A percentile compares a stretch with the other conserved stretches of the same genome.
phyloP scores from a whole-genome alignment of 164 flowering plant species.

The Protea cynaroides region DNA sequence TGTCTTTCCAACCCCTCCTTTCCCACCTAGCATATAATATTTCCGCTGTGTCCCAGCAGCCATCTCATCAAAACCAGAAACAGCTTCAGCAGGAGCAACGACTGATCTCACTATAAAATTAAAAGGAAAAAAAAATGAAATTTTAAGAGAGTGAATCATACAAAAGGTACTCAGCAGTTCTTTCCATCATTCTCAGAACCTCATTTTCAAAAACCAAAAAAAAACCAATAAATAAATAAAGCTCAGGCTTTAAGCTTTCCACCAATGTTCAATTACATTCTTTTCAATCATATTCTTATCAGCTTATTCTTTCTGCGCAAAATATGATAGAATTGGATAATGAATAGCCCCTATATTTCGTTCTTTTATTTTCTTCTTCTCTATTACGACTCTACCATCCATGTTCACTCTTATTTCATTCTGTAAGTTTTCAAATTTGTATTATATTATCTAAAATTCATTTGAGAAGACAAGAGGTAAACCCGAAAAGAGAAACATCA shows the following conservation, averaged over 20 bases:
- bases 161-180: neutral
- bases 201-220: neutral
- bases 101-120: slow-evolving; percentile 66
- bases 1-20: slow-evolving; percentile 97
- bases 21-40: slow-evolving; percentile 91
- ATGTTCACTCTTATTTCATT: neutral
- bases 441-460: neutral
- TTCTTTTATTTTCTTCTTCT: neutral
- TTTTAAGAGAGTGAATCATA: no score
- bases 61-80: slow-evolving; percentile 78
- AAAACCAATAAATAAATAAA: no score
- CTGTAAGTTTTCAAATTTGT: neutral
- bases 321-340: neutral
- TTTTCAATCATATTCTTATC: neutral
- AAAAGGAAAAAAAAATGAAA: neutral
- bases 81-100: slow-evolving; percentile 61
- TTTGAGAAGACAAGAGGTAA: neutral
- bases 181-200: neutral
- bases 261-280: neutral
- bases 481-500: neutral
- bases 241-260: no score
- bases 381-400: neutral
- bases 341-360: neutral
- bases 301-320: neutral
- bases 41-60: slow-evolving; percentile 57